Conservation (phyloP, 257 asterid genomes). For the Rauvolfia tetraphylla region DNA sequence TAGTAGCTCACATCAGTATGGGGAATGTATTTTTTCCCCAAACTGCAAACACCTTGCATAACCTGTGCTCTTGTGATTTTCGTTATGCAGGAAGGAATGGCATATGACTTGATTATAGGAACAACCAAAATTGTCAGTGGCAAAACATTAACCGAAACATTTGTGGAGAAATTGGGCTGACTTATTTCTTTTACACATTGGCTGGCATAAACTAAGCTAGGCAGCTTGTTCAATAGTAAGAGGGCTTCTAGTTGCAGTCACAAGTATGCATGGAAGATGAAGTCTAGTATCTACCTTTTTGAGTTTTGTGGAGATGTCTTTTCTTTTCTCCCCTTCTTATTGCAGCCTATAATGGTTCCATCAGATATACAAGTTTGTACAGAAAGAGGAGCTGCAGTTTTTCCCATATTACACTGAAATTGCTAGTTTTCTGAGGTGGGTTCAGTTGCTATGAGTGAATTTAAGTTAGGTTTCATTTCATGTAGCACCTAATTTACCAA, state of each 20-base stretch:
- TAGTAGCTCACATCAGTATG: neutral
- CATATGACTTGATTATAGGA: constrained; percentile 82
- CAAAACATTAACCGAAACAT: constrained; percentile 58
- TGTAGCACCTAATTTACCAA: neutral
- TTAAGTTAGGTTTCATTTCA: neutral
- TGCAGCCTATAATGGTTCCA: neutral
- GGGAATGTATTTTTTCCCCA: neutral
- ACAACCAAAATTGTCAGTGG: constrained; percentile 80
- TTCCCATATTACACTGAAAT: neutral
- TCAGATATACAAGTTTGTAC: neutral
- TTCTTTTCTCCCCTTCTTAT: neutral
- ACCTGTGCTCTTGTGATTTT: neutral
- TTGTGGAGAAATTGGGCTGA: constrained; percentile 50
- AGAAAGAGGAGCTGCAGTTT: neutral
- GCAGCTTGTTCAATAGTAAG: neutral
- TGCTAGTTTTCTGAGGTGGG: neutral
- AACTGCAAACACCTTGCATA: too few species aligned
- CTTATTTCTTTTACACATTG: neutral
- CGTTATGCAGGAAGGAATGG: constrained; percentile 74
- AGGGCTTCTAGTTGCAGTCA: neutral
- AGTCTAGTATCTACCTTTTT: neutral
- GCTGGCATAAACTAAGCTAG: neutral
- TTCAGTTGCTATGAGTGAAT: neutral
- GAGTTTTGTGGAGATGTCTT: neutral
- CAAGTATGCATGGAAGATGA: neutral